These are phyloP conservation scores for Fusarium phyllophilum DNA, from an alignment of 2,329 filamentous ascomycete genomes.

Conservation along the genomic window DNA sequence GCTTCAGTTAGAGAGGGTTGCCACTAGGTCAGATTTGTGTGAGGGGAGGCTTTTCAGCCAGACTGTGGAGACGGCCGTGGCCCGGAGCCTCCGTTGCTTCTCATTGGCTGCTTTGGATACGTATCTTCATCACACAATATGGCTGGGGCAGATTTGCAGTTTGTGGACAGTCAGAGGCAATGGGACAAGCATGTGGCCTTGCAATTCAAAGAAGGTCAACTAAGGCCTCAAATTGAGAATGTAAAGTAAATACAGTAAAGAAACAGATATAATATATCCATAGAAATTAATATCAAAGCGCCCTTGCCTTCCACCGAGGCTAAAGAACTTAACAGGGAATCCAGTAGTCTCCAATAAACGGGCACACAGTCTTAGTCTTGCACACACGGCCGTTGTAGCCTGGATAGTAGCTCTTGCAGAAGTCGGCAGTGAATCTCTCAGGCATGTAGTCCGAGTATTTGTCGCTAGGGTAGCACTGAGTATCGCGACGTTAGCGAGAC, in stretches of 20 bases:
- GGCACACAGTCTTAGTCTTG: background rate
- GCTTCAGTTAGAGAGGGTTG: background rate
- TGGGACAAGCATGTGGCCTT: no score
- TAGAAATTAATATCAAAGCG: background rate
- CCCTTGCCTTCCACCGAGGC: fast-evolving
- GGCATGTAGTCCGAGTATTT: background rate
- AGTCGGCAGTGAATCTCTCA: fast-evolving
- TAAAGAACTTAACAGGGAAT: background rate
- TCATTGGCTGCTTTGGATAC: background rate
- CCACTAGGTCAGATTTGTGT: background rate
- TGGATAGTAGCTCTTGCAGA: background rate
- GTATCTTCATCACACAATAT: background rate
- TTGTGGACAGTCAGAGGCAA: no score
- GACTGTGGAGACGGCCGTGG: no score
- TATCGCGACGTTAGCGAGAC: background rate
- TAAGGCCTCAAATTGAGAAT: fast-evolving
- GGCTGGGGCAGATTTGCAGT: no score
- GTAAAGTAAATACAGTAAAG: fast-evolving
- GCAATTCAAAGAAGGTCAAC: background rate
- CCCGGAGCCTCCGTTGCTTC: background rate
- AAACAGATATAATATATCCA: background rate
- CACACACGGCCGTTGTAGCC: background rate
- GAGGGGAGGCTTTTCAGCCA: background rate
- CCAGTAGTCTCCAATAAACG: background rate
- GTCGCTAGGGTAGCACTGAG: background rate